These are phyloP conservation scores for Talaromyces sp. DNA, from an alignment of 2,329 filamentous ascomycete species.

Conservation along the genomic window DNA sequence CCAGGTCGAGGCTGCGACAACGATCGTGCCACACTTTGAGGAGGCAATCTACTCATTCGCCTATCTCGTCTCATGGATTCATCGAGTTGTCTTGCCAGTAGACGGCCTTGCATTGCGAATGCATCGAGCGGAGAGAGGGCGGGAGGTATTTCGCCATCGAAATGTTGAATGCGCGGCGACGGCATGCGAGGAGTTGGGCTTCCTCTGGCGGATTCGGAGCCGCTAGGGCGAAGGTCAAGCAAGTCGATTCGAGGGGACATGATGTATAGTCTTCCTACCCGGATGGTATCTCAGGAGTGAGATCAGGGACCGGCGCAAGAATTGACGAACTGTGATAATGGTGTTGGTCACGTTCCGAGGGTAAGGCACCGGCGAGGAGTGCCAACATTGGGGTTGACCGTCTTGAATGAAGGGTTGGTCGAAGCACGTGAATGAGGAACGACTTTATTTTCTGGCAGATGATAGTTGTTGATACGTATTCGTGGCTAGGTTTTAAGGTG, in stretches of 20 bases:
- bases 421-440: neutral
- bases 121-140: conserved; percentile 92
- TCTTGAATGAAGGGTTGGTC: neutral
- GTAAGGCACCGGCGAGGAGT: neutral
- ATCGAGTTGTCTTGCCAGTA: conserved; percentile 82
- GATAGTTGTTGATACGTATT: neutral
- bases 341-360: neutral
- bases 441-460: neutral
- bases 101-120: conserved; percentile 83
- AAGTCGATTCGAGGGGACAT: conserved; percentile 12
- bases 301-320: neutral
- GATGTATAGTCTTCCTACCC: neutral
- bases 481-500: neutral
- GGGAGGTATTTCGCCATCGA: conserved; percentile 72
- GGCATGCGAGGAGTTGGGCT: conserved; percentile 7
- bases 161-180: conserved; percentile 66
- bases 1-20: conserved; percentile 71
- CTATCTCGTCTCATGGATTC: conserved; percentile 68
- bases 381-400: neutral
- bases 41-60: conserved; percentile 79
- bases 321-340: neutral
- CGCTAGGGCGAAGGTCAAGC: conserved; percentile 2
- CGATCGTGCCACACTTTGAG: conserved; percentile 75
- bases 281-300: too few relatives aligned
- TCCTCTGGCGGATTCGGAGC: conserved; percentile 4